phyloP scores from a whole-genome alignment of 1,284 basidiomycete genomes.

The Boletus sp. region DNA sequence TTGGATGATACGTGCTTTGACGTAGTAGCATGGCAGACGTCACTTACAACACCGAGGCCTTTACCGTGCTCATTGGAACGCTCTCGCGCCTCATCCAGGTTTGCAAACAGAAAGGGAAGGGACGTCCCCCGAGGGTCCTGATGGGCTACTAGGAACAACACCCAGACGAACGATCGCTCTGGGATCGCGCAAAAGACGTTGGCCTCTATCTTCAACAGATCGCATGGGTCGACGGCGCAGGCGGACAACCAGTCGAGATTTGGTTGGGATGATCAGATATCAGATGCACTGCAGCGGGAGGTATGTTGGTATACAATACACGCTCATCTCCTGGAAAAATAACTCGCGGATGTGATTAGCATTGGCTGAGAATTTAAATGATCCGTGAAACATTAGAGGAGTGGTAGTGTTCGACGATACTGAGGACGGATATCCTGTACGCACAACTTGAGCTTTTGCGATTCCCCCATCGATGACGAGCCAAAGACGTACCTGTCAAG shows the following conservation, averaged over 20 bases:
- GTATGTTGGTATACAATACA: too few relatives aligned
- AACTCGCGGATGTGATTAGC: too few relatives aligned
- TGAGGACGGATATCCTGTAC: constrained; percentile 80
- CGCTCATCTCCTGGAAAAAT: too few relatives aligned
- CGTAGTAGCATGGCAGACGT: constrained; percentile 78
- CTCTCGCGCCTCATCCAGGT: constrained; percentile 43
- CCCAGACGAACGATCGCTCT: constrained; percentile 64
- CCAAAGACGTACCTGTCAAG: constrained; percentile 48
- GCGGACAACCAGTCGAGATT: constrained; percentile 64
- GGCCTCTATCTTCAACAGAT: constrained; percentile 55
- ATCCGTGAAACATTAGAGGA: constrained; percentile 42
- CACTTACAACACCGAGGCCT: constrained; percentile 83
- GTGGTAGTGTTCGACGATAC: constrained; percentile 76
- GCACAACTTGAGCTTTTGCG: not conserved
- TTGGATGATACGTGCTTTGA: not conserved
- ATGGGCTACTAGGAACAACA: constrained; percentile 85
- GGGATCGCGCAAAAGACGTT: constrained; percentile 52
- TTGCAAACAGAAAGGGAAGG: constrained; percentile 10
- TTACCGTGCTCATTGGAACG: constrained; percentile 62
- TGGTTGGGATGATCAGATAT: constrained; percentile 48
- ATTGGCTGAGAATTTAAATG: not conserved
- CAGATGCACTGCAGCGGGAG: too few relatives aligned
- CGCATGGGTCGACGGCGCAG: constrained; percentile 50
- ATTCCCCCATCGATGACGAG: not conserved
- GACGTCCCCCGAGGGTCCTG: constrained; percentile 47